These are phyloP conservation scores for Penicillium frequentans DNA, from an alignment of 2,329 filamentous ascomycete genomes.

Conservation along the genomic window DNA sequence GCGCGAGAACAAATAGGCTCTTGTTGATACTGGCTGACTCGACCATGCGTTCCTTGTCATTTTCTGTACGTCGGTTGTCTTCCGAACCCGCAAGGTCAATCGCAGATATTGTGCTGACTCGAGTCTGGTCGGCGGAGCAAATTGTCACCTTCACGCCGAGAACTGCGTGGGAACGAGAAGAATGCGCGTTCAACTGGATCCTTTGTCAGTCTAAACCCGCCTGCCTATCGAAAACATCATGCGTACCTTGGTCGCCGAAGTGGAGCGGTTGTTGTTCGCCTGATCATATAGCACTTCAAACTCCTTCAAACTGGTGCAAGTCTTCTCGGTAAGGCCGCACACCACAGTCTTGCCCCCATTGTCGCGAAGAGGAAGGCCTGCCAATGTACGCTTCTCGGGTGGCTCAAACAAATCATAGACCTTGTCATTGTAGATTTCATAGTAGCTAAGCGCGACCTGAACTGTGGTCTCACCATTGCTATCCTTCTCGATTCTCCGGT, in stretches of 20 bases:
- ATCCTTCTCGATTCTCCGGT: slow-evolving; percentile 83
- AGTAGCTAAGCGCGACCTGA: slow-evolving; percentile 79
- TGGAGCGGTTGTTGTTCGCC: slow-evolving; percentile 86
- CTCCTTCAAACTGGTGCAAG: slow-evolving; percentile 81
- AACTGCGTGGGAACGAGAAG: slow-evolving; percentile 85
- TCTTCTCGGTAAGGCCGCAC: slow-evolving; percentile 78
- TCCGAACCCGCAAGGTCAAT: slow-evolving; percentile 96
- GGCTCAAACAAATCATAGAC: slow-evolving; percentile 88
- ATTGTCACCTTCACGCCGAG: slow-evolving; percentile 86
- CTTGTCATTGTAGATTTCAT: slow-evolving; percentile 97
- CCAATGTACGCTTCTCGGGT: slow-evolving; percentile 78
- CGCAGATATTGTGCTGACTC: slow-evolving; percentile 81
- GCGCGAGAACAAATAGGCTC: slow-evolving; percentile 87
- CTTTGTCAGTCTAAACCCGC: slow-evolving; percentile 21
- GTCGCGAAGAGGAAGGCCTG: slow-evolving; percentile 79
- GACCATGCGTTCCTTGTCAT: slow-evolving; percentile 87
- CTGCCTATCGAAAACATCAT: neutral
- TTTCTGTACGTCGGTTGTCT: slow-evolving; percentile 91
- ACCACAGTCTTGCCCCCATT: slow-evolving; percentile 86
- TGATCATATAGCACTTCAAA: slow-evolving; percentile 90
- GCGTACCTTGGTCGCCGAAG: slow-evolving; percentile 74
- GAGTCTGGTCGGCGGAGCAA: slow-evolving; percentile 65
- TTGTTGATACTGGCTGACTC: slow-evolving; percentile 98
- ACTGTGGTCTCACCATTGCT: slow-evolving; percentile 68
- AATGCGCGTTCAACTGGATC: slow-evolving; percentile 75